phyloP scores from a whole-genome alignment of 495 filamentous ascomycete genomes.

The Lophiotrema nucula region DNA sequence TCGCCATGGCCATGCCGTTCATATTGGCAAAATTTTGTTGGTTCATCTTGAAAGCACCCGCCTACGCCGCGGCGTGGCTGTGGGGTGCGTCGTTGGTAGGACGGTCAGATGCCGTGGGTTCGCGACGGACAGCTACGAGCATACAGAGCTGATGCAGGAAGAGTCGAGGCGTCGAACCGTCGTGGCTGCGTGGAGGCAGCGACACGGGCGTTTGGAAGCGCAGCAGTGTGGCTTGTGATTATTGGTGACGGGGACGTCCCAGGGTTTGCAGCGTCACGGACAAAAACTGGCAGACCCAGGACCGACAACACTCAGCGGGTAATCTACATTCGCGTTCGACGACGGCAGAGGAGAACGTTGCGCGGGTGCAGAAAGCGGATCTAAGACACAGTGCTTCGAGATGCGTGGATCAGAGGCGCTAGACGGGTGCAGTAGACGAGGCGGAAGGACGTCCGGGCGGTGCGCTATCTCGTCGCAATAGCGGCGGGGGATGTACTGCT shows the following conservation, averaged over 20 bases:
- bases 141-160: constrained; percentile 5
- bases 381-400: no score
- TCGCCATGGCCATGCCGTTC: constrained; percentile 22
- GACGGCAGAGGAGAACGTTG: no score
- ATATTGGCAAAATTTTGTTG: no score
- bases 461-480: no score
- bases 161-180: background rate
- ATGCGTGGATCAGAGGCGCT: no score
- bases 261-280: background rate
- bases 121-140: background rate
- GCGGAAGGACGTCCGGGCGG: no score
- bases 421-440: no score
- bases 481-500: no score
- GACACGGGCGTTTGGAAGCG: background rate
- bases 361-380: no score
- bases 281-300: no score
- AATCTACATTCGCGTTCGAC: no score
- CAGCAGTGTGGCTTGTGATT: background rate
- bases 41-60: constrained; percentile 7
- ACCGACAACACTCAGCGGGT: no score
- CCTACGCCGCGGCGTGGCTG: constrained; percentile 21
- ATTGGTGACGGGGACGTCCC: background rate
- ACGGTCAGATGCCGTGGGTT: constrained; percentile 13
- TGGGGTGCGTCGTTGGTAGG: background rate
- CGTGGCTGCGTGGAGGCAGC: background rate